These are phyloP conservation scores for Houttuynia cordata DNA, from an alignment of 164 flowering plant species.

Conservation along the genomic window DNA sequence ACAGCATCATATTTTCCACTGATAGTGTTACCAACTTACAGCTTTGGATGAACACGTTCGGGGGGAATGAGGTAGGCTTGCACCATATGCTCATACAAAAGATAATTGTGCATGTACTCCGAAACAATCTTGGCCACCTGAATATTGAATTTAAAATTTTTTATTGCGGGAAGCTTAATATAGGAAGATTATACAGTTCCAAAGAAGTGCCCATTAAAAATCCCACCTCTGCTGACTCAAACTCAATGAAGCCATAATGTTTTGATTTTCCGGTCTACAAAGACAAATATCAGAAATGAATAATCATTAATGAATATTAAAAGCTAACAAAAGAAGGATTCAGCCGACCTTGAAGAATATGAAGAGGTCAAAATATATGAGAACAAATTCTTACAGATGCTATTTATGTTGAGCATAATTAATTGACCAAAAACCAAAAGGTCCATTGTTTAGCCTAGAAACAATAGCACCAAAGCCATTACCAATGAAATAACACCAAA, in stretches of 20 bases:
- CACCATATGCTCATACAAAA: conserved; percentile 72
- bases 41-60: conserved; percentile 67
- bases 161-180: background rate
- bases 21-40: conserved; percentile 37
- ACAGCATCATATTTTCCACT: background rate
- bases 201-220: background rate
- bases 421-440: too few relatives aligned
- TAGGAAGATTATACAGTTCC: background rate
- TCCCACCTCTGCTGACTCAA: conserved; percentile 67
- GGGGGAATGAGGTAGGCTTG: conserved; percentile 73
- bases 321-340: too few relatives aligned
- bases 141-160: background rate
- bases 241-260: conserved; percentile 89
- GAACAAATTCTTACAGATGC: too few relatives aligned
- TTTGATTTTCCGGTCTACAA: conserved; percentile 87
- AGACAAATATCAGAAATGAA: conserved; percentile 3
- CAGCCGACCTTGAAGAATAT: too few relatives aligned
- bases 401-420: too few relatives aligned
- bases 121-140: conserved; percentile 91
- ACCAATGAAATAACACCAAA: too few relatives aligned
- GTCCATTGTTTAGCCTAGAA: too few relatives aligned
- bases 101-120: conserved; percentile 70
- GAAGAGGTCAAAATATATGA: too few relatives aligned
- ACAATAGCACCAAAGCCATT: too few relatives aligned
- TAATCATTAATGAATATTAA: too few relatives aligned